These are phyloP conservation scores for Candida sphagnicola DNA, from an alignment of 805 yeast species.

Conservation along the genomic window DNA sequence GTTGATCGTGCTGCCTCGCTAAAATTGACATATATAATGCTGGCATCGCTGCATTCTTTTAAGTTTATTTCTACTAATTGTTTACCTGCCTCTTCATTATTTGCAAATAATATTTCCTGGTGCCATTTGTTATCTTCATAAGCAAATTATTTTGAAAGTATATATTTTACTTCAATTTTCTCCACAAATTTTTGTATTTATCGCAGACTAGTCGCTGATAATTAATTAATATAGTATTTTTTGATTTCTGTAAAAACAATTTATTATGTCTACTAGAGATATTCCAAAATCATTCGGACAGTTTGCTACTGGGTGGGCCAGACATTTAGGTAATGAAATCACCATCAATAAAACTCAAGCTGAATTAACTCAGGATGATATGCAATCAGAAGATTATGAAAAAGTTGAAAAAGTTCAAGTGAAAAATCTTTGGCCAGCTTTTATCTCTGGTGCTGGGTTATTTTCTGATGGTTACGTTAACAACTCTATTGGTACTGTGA, in stretches of 20 bases:
- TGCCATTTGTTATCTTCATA: too few species aligned
- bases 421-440: slow-evolving; percentile 53
- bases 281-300: slow-evolving; percentile 41
- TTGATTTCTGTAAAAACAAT: neutral
- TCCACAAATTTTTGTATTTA: too few species aligned
- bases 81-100: too few species aligned
- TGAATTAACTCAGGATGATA: slow-evolving; percentile 15
- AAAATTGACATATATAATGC: too few species aligned
- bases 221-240: too few species aligned
- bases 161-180: too few species aligned
- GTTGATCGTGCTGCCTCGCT: too few species aligned
- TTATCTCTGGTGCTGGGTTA: slow-evolving; percentile 87
- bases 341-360: slow-evolving; percentile 28
- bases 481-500: slow-evolving; percentile 75
- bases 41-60: too few species aligned
- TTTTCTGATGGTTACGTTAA: slow-evolving; percentile 93
- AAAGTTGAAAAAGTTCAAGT: slow-evolving; percentile 13
- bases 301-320: slow-evolving; percentile 39
- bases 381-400: slow-evolving; percentile 20
- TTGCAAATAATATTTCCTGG: too few species aligned
- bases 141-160: too few species aligned
- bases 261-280: slow-evolving; percentile 41
- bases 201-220: too few species aligned
- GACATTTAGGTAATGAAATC: slow-evolving; percentile 40
- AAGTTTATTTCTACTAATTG: too few species aligned